Conservation (phyloP, 2,329 filamentous ascomycete species). For the Zasmidium citrigriseum region DNA sequence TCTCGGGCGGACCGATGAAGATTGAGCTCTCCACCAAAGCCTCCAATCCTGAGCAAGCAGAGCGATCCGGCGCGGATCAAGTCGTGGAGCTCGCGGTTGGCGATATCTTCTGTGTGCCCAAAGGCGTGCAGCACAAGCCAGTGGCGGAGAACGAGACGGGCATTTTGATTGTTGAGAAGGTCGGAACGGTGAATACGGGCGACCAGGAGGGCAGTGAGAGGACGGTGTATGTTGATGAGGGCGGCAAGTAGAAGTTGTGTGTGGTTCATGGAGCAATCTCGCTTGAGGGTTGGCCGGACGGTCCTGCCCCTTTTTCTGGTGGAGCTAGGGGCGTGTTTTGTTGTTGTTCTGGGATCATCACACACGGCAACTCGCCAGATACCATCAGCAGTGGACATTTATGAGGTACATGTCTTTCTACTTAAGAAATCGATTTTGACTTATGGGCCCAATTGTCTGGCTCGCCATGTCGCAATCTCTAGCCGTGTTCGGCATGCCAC, state of each 20-base stretch:
- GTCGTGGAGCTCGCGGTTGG: neutral
- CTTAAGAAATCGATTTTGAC: too few relatives aligned
- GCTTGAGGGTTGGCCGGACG: neutral
- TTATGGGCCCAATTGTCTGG: too few relatives aligned
- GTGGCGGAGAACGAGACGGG: neutral
- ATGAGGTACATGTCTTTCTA: too few relatives aligned
- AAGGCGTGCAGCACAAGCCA: neutral
- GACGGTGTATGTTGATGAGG: neutral
- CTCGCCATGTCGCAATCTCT: too few relatives aligned
- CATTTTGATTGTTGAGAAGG: neutral
- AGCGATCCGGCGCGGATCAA: neutral
- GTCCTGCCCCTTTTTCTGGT: neutral
- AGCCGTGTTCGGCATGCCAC: too few relatives aligned
- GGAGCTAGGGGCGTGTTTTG: too few relatives aligned
- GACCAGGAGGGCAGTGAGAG: neutral
- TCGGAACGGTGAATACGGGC: neutral
- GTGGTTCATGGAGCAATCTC: neutral
- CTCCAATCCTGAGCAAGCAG: neutral
- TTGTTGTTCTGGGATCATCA: too few relatives aligned
- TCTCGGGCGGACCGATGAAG: neutral
- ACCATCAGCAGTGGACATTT: too few relatives aligned
- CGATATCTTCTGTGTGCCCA: neutral
- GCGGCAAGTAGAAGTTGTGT: neutral
- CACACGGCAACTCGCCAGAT: too few relatives aligned
- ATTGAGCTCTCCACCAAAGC: neutral